Evolutionary conservation across 2,329 filamentous ascomycete genomes (phyloP).

Genomic region (Aspergillus fumigatus): DNA sequence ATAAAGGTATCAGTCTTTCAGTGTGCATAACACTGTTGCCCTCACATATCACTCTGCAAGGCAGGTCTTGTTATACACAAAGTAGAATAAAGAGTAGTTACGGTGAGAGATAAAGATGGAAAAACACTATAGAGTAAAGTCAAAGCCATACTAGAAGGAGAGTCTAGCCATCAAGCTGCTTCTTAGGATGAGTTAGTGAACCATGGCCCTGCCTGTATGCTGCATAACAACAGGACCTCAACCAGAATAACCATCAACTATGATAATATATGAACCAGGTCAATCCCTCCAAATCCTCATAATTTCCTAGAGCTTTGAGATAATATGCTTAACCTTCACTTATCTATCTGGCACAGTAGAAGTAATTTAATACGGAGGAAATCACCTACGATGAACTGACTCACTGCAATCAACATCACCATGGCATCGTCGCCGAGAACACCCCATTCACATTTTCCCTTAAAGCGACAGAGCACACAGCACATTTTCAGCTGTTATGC

Average conservation of each 20-base stretch:
- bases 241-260: neutral
- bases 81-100: neutral
- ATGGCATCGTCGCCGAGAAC: neutral
- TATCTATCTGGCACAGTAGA: neutral
- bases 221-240: no score
- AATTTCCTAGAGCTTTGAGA: no score
- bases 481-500: neutral
- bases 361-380: neutral
- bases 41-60: no score
- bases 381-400: neutral
- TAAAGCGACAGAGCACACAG: neutral
- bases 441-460: neutral
- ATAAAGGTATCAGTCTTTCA: no score
- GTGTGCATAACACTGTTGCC: no score
- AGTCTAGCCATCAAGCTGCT: neutral
- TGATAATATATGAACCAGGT: no score
- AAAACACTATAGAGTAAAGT: neutral
- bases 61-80: no score
- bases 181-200: no score
- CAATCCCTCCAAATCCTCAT: no score
- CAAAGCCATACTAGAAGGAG: neutral
- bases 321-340: no score
- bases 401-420: neutral
- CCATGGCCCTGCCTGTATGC: no score
- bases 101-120: neutral